Conservation (phyloP, 495 filamentous ascomycete species). For the Neurospora sp. region DNA sequence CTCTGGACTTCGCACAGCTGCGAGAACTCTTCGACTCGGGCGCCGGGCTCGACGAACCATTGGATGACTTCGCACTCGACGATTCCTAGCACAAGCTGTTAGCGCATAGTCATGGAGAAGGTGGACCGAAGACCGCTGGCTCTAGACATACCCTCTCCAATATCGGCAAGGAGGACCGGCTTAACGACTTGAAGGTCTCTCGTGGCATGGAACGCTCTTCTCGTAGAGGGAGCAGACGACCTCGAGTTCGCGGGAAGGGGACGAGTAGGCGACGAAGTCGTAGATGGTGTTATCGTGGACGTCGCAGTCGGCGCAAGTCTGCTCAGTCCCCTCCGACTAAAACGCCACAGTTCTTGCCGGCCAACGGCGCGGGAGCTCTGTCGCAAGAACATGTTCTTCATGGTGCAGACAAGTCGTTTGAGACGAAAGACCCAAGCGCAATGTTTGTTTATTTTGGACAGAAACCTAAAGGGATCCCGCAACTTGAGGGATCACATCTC, state of each 20-base stretch:
- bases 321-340: constrained; percentile 20
- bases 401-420: neutral
- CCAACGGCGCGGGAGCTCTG: constrained; percentile 31
- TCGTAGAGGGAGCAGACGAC: constrained; percentile 4
- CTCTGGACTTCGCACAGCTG: constrained; percentile 95
- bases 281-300: neutral
- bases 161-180: constrained; percentile 88
- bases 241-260: constrained; percentile 1
- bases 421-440: neutral
- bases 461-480: neutral
- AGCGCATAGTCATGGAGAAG: neutral
- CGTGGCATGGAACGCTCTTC: constrained; percentile 50
- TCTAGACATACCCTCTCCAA: constrained; percentile 70
- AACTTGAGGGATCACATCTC: neutral
- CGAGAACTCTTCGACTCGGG: constrained; percentile 95
- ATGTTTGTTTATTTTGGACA: neutral
- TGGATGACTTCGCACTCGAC: constrained; percentile 98
- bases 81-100: constrained; percentile 52
- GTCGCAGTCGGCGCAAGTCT: constrained; percentile 14
- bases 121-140: neutral
- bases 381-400: constrained; percentile 32
- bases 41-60: constrained; percentile 97
- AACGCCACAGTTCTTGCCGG: constrained; percentile 25
- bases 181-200: constrained; percentile 52
- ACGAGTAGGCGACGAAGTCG: neutral